Conservation (phyloP, 805 yeast species). For the Starmerella vitae region DNA sequence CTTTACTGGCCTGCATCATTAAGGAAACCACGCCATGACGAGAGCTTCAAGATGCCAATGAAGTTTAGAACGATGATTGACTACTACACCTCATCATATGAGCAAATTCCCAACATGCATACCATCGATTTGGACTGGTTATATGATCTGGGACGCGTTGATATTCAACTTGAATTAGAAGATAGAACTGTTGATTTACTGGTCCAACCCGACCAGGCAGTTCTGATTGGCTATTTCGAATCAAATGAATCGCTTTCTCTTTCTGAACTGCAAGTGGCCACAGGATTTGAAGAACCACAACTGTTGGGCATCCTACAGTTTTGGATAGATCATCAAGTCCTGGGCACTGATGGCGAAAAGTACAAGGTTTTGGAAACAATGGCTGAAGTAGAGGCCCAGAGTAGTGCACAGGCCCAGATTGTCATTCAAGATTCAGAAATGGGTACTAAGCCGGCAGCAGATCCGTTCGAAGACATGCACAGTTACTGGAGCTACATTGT, state of each 20-base stretch:
- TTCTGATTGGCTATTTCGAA: conserved; percentile 33
- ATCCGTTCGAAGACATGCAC: conserved; percentile 26
- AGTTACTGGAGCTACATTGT: conserved; percentile 37
- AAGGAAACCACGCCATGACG: not conserved
- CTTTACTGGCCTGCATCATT: conserved; percentile 56
- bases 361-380: conserved; percentile 31
- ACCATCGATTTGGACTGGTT: conserved; percentile 49
- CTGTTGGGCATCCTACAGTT: conserved; percentile 35
- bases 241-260: conserved; percentile 25
- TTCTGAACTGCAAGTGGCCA: conserved; percentile 26
- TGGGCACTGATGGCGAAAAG: conserved; percentile 32
- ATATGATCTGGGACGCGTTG: conserved; percentile 49
- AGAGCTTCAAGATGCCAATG: conserved; percentile 31
- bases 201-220: conserved; percentile 60
- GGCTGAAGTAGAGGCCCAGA: conserved; percentile 20
- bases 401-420: conserved; percentile 9
- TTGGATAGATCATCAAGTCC: conserved; percentile 53
- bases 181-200: conserved; percentile 32
- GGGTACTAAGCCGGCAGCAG: conserved; percentile 9
- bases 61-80: conserved; percentile 29
- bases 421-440: conserved; percentile 12
- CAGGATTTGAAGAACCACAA: conserved; percentile 34
- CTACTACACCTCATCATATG: conserved; percentile 34
- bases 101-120: conserved; percentile 27
- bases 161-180: conserved; percentile 42